These are phyloP conservation scores for Alternaria novae-zelandiae DNA, from an alignment of 2,329 filamentous ascomycete species.

Conservation along the genomic window DNA sequence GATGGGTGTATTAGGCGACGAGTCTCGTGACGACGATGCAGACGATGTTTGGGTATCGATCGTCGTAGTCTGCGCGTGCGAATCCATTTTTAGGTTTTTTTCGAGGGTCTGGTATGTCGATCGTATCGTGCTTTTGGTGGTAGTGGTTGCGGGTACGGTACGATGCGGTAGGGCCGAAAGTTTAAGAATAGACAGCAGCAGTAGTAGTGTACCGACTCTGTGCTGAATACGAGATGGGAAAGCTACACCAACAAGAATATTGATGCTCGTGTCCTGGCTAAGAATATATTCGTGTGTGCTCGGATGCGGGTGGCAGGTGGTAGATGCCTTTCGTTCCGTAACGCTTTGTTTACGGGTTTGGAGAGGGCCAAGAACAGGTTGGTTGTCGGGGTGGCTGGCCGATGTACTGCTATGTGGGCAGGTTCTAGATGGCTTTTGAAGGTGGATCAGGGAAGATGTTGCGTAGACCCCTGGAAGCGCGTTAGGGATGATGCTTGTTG, in stretches of 20 bases:
- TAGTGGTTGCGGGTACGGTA: neutral
- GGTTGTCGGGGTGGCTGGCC: neutral
- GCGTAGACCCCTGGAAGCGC: neutral
- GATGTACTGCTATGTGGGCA: neutral
- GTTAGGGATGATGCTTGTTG: slow-evolving; percentile 7
- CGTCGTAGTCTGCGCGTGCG: neutral
- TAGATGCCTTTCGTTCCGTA: neutral
- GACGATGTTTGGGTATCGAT: neutral
- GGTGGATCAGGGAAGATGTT: neutral
- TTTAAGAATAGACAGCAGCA: neutral
- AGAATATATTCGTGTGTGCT: neutral
- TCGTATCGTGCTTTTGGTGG: neutral
- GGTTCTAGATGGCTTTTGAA: neutral
- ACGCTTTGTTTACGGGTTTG: neutral
- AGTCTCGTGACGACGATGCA: slow-evolving; percentile 1
- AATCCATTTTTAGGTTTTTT: slow-evolving; percentile 6
- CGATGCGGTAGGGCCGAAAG: neutral
- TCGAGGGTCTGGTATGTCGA: neutral
- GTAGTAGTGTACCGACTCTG: neutral
- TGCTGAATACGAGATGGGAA: neutral
- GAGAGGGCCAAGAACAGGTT: neutral
- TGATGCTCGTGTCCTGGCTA: neutral
- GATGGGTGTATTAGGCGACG: slow-evolving; percentile 1
- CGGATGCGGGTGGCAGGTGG: neutral
- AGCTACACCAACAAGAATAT: neutral